Evolutionary conservation across 2,329 filamentous ascomycete genomes (phyloP).

Genomic region (Phaeoacremonium minimum): DNA sequence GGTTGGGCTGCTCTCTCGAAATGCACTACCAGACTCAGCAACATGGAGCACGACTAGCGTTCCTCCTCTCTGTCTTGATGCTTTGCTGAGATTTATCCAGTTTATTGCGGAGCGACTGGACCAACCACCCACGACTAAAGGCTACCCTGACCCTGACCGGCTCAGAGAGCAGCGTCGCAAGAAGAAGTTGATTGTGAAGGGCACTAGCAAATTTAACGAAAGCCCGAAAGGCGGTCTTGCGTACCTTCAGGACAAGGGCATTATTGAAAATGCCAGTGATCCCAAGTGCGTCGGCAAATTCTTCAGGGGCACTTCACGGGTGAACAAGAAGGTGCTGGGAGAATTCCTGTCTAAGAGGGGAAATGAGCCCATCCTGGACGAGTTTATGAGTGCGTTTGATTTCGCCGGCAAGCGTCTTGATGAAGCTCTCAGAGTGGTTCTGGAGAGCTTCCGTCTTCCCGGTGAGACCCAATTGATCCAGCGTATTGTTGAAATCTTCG

Average conservation of each 20-base stretch:
- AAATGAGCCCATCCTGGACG: conserved; percentile 79
- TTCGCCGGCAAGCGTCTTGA: conserved; percentile 84
- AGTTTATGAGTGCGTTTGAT: conserved; percentile 83
- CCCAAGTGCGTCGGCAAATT: conserved; percentile 80
- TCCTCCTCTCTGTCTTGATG: conserved; percentile 88
- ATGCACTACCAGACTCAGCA: conserved; percentile 93
- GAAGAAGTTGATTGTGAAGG: conserved; percentile 86
- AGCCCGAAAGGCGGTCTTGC: conserved; percentile 85
- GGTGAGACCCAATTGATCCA: conserved; percentile 93
- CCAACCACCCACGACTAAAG: conserved; percentile 58
- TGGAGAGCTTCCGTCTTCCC: conserved; percentile 89
- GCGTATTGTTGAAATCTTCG: conserved; percentile 82
- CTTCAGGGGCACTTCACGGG: conserved; percentile 76
- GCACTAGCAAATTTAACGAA: conserved; percentile 90
- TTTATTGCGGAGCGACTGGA: conserved; percentile 85
- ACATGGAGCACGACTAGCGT: conserved; percentile 99
- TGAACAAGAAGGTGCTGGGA: conserved; percentile 87
- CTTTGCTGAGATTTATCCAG: conserved; percentile 84
- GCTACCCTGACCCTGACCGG: conserved; percentile 59
- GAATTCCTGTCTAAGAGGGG: conserved; percentile 90
- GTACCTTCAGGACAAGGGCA: conserved; percentile 78
- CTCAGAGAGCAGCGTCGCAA: conserved; percentile 70
- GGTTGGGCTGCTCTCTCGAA: conserved; percentile 85
- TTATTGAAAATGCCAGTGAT: conserved; percentile 73
- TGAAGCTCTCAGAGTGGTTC: conserved; percentile 79